Evolutionary conservation across 2,329 filamentous ascomycete species (phyloP).

Genomic region (Phoma sp.): DNA sequence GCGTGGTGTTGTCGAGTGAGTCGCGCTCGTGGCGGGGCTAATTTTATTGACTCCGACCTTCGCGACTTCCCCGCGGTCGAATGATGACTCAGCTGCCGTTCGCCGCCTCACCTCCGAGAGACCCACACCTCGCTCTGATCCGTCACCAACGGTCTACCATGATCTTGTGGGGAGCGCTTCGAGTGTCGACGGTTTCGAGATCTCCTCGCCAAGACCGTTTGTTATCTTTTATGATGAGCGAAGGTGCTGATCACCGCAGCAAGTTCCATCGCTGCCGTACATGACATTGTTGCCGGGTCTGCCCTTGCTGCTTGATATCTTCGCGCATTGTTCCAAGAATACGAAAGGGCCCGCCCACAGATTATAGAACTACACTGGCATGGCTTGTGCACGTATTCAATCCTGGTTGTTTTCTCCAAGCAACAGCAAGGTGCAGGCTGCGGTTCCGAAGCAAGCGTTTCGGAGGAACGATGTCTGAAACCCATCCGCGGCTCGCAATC

Average conservation of each 20-base stretch:
- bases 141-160: neutral
- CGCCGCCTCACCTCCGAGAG: conserved; percentile 5
- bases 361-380: neutral
- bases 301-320: too few species aligned
- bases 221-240: too few species aligned
- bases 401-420: neutral
- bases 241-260: too few species aligned
- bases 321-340: too few species aligned
- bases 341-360: too few species aligned
- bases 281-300: too few species aligned
- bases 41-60: conserved; percentile 23
- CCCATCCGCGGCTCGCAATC: neutral
- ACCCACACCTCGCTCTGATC: neutral
- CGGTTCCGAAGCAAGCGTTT: conserved; percentile 7
- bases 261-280: too few species aligned
- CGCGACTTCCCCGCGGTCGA: conserved; percentile 15
- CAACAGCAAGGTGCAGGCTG: conserved; percentile 5
- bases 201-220: too few species aligned
- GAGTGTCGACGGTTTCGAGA: too few species aligned
- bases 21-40: conserved; percentile 30
- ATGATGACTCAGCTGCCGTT: conserved; percentile 14
- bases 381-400: neutral
- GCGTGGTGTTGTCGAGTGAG: conserved; percentile 27
- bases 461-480: conserved; percentile 16
- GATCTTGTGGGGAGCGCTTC: too few species aligned